Conservation (phyloP, 176 grass and related monocot species). For the Carex myosuroides region DNA sequence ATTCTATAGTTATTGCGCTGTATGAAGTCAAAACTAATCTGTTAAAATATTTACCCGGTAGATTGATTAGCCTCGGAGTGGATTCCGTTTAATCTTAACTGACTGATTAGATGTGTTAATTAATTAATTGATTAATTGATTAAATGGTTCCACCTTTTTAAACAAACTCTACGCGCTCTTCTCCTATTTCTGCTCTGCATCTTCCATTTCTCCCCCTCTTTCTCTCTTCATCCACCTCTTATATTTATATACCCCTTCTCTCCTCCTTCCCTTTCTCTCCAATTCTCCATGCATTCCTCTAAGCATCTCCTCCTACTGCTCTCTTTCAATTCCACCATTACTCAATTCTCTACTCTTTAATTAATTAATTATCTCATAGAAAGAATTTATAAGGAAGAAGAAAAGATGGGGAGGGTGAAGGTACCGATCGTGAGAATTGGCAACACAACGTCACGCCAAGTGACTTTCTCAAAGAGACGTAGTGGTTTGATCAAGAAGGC, state of each 20-base stretch:
- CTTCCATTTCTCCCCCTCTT: not conserved
- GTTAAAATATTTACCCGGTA: too few species aligned
- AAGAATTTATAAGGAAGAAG: not conserved
- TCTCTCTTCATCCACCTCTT: not conserved
- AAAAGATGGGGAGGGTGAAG: slow-evolving; percentile 58
- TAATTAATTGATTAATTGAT: not conserved
- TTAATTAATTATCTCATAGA: not conserved
- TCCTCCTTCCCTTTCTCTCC: not conserved
- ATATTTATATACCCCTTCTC: not conserved
- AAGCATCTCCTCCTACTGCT: not conserved
- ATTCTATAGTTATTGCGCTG: too few species aligned
- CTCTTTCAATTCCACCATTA: not conserved
- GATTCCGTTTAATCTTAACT: not conserved
- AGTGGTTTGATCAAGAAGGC: slow-evolving; percentile 81
- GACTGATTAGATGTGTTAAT: not conserved
- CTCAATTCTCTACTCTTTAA: not conserved
- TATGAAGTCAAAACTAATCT: too few species aligned
- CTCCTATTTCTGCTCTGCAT: slow-evolving; percentile 13
- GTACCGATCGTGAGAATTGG: slow-evolving; percentile 69
- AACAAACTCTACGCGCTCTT: slow-evolving; percentile 1
- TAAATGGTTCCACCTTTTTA: not conserved
- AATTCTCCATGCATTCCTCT: not conserved
- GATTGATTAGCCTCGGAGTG: too few species aligned
- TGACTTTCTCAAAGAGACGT: slow-evolving; percentile 76
- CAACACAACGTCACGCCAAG: slow-evolving; percentile 56